Conservation (phyloP, 176 grass and related monocot species). For the Cenchrus purpureus region DNA sequence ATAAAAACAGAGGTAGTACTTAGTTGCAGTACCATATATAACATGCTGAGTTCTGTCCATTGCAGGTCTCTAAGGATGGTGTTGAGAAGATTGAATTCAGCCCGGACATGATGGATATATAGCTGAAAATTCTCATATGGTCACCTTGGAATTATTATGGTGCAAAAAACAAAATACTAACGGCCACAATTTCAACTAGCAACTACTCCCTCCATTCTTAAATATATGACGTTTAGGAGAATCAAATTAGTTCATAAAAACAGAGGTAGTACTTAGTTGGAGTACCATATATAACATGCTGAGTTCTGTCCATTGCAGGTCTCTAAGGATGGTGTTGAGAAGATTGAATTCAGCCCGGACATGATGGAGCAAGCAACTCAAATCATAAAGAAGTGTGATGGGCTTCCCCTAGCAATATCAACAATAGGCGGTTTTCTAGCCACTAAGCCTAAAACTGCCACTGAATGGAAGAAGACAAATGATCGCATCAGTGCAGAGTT, state of each 20-base stretch:
- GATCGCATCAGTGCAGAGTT: not conserved
- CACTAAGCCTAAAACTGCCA: slow-evolving; percentile 17
- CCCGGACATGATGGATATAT: not conserved
- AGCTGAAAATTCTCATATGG: too few relatives aligned
- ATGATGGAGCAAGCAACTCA: slow-evolving; percentile 4
- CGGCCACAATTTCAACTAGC: too few relatives aligned
- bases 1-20: too few relatives aligned
- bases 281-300: too few relatives aligned
- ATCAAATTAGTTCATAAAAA: too few relatives aligned
- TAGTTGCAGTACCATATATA: too few relatives aligned
- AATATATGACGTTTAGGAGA: too few relatives aligned
- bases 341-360: not conserved
- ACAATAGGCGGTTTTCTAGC: slow-evolving; percentile 40
- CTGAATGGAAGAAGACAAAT: slow-evolving; percentile 34
- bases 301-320: not conserved
- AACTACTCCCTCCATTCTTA: too few relatives aligned
- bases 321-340: not conserved
- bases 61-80: not conserved
- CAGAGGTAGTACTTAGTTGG: too few relatives aligned
- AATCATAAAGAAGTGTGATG: slow-evolving; percentile 36
- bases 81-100: rapidly evolving
- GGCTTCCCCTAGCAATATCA: slow-evolving; percentile 49
- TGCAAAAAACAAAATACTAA: too few relatives aligned
- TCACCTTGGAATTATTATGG: too few relatives aligned
- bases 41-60: too few relatives aligned